A percentile compares a stretch with the other conserved stretches of the same genome.
Conservation (phyloP, 345 rosid species). For the Adansonia digitata region DNA sequence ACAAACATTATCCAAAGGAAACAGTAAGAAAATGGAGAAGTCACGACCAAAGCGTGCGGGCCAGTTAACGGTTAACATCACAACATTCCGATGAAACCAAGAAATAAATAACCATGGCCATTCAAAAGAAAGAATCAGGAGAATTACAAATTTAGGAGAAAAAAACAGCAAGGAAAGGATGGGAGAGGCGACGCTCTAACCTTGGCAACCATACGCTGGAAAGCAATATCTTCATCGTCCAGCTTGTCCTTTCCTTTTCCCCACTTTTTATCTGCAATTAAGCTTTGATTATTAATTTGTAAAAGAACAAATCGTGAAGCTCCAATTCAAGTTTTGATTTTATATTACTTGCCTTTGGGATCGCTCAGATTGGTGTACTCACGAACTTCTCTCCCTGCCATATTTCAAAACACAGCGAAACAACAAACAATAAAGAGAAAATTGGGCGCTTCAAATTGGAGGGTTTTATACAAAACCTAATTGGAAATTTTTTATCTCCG, state of each 20-base stretch:
- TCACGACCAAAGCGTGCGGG: background rate
- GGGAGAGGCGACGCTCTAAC: slow-evolving; percentile 81
- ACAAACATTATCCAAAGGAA: background rate
- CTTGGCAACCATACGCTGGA: slow-evolving; percentile 99
- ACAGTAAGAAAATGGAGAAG: background rate
- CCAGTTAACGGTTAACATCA: background rate
- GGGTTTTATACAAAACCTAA: slow-evolving; percentile 2
- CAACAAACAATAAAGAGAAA: background rate
- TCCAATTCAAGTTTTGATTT: background rate
- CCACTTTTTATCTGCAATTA: slow-evolving; percentile 65
- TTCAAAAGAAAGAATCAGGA: too few relatives aligned
- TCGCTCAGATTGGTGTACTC: slow-evolving; percentile 94
- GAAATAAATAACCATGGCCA: background rate
- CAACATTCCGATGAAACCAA: background rate
- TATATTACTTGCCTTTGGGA: slow-evolving; percentile 68
- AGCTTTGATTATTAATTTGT: background rate
- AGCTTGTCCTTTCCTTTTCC: slow-evolving; percentile 86
- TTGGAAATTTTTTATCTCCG: background rate
- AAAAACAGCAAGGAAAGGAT: background rate
- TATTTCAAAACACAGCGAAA: slow-evolving; percentile 15
- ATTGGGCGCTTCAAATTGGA: background rate
- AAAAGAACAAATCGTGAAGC: background rate
- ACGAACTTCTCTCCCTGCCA: slow-evolving; percentile 97
- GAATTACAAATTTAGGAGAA: background rate
- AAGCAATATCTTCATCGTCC: slow-evolving; percentile 92